Percentiles rank a stretch among this genome's conserved stretches.
Conservation (phyloP, 176 grass and related monocot genomes). For the Carex littledalei region DNA sequence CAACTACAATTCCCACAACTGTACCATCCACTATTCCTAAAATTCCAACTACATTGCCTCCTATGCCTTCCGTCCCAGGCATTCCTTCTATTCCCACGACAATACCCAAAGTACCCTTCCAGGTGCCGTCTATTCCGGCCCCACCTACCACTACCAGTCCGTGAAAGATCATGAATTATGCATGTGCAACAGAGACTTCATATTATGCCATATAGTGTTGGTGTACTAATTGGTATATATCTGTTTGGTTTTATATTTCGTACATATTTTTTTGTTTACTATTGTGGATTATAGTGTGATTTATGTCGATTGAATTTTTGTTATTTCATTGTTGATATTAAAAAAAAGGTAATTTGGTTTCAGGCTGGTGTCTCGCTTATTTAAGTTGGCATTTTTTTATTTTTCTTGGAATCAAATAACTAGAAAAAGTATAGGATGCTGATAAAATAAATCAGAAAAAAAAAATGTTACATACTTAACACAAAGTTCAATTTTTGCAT, state of each 20-base stretch:
- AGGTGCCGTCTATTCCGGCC: background rate
- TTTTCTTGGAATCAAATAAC: background rate
- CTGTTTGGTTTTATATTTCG: too few species aligned
- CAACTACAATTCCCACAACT: too few species aligned
- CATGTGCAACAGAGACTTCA: background rate
- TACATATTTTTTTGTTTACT: too few species aligned
- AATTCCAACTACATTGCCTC: background rate
- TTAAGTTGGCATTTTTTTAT: background rate
- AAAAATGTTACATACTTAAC: background rate
- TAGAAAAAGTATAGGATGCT: too few species aligned
- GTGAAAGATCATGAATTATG: background rate
- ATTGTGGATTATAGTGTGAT: too few species aligned
- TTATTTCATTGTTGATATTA: too few species aligned
- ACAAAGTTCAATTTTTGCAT: background rate
- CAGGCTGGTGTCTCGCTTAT: background rate
- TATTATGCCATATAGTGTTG: background rate
- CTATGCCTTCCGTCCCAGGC: background rate
- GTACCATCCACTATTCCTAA: background rate
- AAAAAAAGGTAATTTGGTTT: background rate
- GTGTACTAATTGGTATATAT: too few species aligned
- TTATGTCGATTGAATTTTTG: too few species aligned
- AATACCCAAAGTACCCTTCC: background rate
- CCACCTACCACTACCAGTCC: conserved; percentile 4
- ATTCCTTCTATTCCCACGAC: background rate
- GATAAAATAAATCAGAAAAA: background rate